A percentile compares a stretch with the other conserved stretches of the same genome.
These are phyloP conservation scores for Vigna angularis DNA, from an alignment of 306 rosid genomes.

Conservation along the genomic window DNA sequence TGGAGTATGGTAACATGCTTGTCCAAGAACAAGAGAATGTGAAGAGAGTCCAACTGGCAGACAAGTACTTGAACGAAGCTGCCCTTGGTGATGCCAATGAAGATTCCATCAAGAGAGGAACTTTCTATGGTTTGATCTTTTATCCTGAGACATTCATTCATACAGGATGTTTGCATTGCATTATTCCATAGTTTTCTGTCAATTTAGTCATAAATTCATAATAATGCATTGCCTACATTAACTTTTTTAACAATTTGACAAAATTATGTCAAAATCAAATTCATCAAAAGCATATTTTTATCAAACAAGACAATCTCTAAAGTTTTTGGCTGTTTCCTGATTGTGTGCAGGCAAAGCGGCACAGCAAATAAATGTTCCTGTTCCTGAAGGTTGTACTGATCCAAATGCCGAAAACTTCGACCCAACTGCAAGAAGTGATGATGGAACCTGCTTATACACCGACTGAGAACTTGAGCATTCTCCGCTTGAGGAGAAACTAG, in stretches of 20 bases:
- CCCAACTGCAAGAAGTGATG: constrained; percentile 90
- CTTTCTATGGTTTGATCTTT: constrained; percentile 64
- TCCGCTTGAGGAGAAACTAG: constrained; percentile 35
- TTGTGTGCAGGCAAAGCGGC: constrained; percentile 74
- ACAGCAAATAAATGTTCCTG: constrained; percentile 64
- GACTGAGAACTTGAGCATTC: constrained; percentile 47
- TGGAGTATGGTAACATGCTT: constrained; percentile 79
- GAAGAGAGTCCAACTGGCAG: constrained; percentile 82
- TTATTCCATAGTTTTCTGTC: neutral
- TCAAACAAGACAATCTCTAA: constrained; percentile 10
- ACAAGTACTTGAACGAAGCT: constrained; percentile 74
- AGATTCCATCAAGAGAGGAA: constrained; percentile 64
- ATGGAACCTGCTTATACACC: constrained; percentile 68
- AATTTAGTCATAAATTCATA: neutral
- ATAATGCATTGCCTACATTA: neutral
- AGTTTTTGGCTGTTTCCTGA: neutral
- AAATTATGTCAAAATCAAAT: constrained; percentile 5
- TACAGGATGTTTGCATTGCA: constrained; percentile 50
- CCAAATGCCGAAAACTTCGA: constrained; percentile 69
- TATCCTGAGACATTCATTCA: constrained; percentile 32
- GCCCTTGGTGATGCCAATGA: constrained; percentile 82
- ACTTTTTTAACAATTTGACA: constrained; percentile 6
- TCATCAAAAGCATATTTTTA: neutral
- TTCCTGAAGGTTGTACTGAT: constrained; percentile 82
- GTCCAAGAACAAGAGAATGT: constrained; percentile 83